A percentile compares a stretch with the other conserved stretches of the same genome.
These are phyloP conservation scores for Trichophyton mentagrophytes DNA, from an alignment of 2,329 filamentous ascomycete genomes.

Conservation along the genomic window DNA sequence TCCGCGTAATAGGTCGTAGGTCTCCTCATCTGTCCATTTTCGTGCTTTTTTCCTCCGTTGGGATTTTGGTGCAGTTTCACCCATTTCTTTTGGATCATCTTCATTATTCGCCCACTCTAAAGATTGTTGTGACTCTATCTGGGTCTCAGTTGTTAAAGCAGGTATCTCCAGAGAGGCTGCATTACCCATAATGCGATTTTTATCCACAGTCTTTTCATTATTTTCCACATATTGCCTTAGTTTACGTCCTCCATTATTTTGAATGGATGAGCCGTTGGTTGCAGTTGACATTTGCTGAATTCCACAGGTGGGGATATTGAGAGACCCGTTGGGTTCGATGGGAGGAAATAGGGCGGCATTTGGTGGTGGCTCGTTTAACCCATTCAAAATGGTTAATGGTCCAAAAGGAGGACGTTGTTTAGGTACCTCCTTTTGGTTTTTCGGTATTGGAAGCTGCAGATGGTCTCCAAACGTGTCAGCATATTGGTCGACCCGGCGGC, in stretches of 20 bases:
- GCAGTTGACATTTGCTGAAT: background rate
- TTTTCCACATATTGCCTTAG: constrained; percentile 6
- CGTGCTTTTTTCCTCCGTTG: constrained; percentile 38
- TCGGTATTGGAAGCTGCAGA: constrained; percentile 37
- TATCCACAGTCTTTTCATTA: background rate
- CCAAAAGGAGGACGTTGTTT: constrained; percentile 31
- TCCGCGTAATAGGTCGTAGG: constrained; percentile 43
- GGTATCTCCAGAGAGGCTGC: background rate
- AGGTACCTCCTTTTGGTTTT: constrained; percentile 32
- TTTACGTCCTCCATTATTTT: constrained; percentile 9
- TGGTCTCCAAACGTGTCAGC: constrained; percentile 32
- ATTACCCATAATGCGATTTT: background rate
- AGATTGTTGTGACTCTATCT: background rate
- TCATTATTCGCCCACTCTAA: background rate
- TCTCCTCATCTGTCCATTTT: constrained; percentile 51
- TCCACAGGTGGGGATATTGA: constrained; percentile 24
- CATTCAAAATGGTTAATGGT: constrained; percentile 42
- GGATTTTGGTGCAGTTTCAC: constrained; percentile 16
- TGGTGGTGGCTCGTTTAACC: constrained; percentile 51
- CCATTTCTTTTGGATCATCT: background rate
- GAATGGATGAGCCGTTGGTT: background rate
- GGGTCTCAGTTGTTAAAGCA: background rate
- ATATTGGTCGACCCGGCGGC: constrained; percentile 31
- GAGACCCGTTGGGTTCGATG: constrained; percentile 40
- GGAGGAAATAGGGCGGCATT: constrained; percentile 49